These are phyloP conservation scores for Starmera caribaea DNA, from an alignment of 805 yeast species.

Conservation along the genomic window DNA sequence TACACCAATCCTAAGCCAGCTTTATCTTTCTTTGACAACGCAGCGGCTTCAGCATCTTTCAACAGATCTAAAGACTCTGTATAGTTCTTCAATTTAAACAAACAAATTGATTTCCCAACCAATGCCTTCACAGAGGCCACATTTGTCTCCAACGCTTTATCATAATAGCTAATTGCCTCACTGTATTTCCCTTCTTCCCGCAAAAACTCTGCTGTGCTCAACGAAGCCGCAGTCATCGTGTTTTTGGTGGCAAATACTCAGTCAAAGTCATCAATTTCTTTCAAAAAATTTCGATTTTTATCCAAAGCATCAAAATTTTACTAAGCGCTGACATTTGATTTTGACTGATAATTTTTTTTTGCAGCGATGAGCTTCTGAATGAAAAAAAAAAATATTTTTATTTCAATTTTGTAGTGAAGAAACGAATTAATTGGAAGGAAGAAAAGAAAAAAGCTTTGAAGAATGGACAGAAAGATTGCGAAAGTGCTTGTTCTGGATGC, in stretches of 20 bases:
- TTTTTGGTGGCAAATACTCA: too few relatives aligned
- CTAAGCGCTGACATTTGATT: too few relatives aligned
- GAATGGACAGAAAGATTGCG: slow-evolving; percentile 2
- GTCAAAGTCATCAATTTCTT: too few relatives aligned
- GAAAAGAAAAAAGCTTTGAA: too few relatives aligned
- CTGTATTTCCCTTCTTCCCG: slow-evolving; percentile 31
- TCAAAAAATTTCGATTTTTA: too few relatives aligned
- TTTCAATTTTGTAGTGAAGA: too few relatives aligned
- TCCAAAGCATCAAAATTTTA: too few relatives aligned
- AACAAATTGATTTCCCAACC: slow-evolving; percentile 33
- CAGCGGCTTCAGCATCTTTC: slow-evolving; percentile 32
- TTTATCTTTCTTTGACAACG: slow-evolving; percentile 32
- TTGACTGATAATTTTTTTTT: too few relatives aligned
- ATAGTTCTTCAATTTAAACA: slow-evolving; percentile 30
- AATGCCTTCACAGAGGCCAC: slow-evolving; percentile 36
- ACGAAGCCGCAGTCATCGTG: too few relatives aligned
- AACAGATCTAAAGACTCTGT: slow-evolving; percentile 34
- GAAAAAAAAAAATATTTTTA: too few relatives aligned
- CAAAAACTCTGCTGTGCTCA: slow-evolving; percentile 5
- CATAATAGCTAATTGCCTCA: slow-evolving; percentile 29
- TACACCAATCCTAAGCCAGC: slow-evolving; percentile 34
- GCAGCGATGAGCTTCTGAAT: too few relatives aligned
- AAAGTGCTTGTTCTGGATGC: slow-evolving; percentile 75
- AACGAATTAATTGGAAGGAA: too few relatives aligned
- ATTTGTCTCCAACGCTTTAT: slow-evolving; percentile 30